Conservation (phyloP, 140 eudicot genomes). For the Ambrosia hybrid region DNA sequence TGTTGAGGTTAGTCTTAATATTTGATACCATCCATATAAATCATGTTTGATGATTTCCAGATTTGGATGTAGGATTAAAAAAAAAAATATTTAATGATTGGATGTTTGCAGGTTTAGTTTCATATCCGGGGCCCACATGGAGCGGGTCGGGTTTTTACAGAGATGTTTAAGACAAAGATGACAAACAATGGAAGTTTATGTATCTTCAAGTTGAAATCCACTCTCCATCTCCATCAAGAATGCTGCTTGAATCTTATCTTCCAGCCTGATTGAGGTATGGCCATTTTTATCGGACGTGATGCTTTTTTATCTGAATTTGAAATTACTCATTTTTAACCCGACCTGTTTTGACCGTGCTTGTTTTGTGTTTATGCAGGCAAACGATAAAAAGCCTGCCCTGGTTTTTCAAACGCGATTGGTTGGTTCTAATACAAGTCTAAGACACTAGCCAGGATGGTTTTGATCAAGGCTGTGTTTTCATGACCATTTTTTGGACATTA, state of each 20-base stretch:
- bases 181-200: slow-evolving; percentile 83
- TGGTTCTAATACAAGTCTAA: no score
- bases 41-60: not conserved
- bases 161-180: slow-evolving; percentile 80
- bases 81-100: not conserved
- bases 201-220: slow-evolving; percentile 72
- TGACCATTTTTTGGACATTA: slow-evolving; percentile 17
- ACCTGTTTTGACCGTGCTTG: not conserved
- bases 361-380: slow-evolving; percentile 18
- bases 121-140: slow-evolving; percentile 90
- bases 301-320: not conserved
- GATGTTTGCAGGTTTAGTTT: slow-evolving; percentile 58
- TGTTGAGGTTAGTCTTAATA: slow-evolving; percentile 52
- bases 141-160: slow-evolving; percentile 64
- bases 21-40: slow-evolving; percentile 15
- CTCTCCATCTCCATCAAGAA: slow-evolving; percentile 51
- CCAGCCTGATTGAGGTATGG: slow-evolving; percentile 43
- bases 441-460: no score
- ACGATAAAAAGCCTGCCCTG: not conserved
- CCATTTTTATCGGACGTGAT: no score
- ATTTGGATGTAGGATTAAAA: not conserved
- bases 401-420: no score
- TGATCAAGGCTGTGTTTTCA: not conserved
- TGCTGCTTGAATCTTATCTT: slow-evolving; percentile 65
- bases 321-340: not conserved